Evolutionary conservation across 2,329 filamentous ascomycete species (phyloP).

Genomic region (Hymenoscyphus occultus): DNA sequence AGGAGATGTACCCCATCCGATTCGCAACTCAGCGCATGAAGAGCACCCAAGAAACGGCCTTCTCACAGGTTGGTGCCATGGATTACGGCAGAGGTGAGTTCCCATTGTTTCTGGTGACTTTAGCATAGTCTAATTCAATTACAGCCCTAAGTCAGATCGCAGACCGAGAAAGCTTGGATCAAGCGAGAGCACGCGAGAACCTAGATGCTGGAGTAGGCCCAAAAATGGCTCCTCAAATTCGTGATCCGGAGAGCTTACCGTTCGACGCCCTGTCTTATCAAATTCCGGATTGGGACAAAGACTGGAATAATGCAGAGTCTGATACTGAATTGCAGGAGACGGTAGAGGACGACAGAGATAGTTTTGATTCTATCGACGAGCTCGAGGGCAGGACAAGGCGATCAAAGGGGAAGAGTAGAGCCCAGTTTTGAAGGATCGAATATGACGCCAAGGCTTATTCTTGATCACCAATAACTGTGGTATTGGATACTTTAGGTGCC

Average conservation of each 20-base stretch:
- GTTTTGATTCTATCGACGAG: too few species aligned
- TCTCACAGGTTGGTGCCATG: neutral
- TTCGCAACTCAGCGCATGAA: neutral
- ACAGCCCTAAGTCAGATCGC: neutral
- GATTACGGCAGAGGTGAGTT: neutral
- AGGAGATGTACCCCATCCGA: neutral
- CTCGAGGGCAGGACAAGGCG: too few species aligned
- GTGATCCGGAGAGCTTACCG: neutral
- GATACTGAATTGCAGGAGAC: too few species aligned
- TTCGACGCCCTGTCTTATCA: too few species aligned
- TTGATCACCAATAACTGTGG: too few species aligned
- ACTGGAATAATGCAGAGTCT: too few species aligned
- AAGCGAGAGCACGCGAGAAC: neutral
- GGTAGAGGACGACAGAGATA: too few species aligned
- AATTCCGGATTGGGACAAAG: too few species aligned
- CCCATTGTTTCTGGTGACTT: neutral
- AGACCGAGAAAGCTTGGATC: neutral
- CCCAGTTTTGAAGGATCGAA: too few species aligned
- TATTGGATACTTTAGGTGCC: too few species aligned
- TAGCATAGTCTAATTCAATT: neutral
- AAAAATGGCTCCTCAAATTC: neutral
- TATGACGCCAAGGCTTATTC: too few species aligned
- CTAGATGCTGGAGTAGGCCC: neutral
- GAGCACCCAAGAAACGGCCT: neutral
- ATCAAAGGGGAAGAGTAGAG: too few species aligned